Evolutionary conservation across 129 eudicot genomes (phyloP), one percentile per base, ranked within the genome.

Genomic region (Gnaphalium uliginosum): DNA sequence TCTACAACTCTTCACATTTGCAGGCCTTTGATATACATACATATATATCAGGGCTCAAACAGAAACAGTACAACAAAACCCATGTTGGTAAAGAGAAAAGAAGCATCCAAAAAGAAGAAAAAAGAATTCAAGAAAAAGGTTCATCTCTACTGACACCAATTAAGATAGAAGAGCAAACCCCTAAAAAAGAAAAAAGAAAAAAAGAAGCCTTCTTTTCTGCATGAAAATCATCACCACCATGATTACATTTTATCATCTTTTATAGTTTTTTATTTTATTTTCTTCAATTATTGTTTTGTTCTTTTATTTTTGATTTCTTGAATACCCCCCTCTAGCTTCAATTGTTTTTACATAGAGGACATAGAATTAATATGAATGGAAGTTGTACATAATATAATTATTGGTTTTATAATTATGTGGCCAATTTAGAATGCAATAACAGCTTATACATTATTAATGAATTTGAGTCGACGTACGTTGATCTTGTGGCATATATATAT

Each of bases 21-120:
- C 79, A 79, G 83, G 79, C 75, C 75, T 73, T 80, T 11, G 69
- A 80, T 74, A 73, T 74, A 73, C 19, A 79, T 79, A 79, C n/a
- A n/a, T 73, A 79, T 75, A 80, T 57, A 73, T 66, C 82, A 82
- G 79, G 69, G 87, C 74, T 82, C 85, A 84, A 76, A 78, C 83
- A 83, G 77, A 80, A 78, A 73, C 87, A 75, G 86, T 80, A 66
- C 81, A 69, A 74, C 86, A 87, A 85, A 78, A 67, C 68, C 70
- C 84, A 90, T 85, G 87, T 85, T 85, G 86, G 81, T 77, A 86
- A 88, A 82, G 80, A 69, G 66, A 74, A 81, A 71, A 80, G 83
- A 78, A 81, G 78, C 79, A 74, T 54, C 68, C 74, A 64, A 60
- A 37, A 75, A 78, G 80, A 71, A 66, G 66, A 80, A 56, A 80